These are phyloP conservation scores for Spergularia azorica DNA, from an alignment of 179 eudicot species.

Conservation along the genomic window DNA sequence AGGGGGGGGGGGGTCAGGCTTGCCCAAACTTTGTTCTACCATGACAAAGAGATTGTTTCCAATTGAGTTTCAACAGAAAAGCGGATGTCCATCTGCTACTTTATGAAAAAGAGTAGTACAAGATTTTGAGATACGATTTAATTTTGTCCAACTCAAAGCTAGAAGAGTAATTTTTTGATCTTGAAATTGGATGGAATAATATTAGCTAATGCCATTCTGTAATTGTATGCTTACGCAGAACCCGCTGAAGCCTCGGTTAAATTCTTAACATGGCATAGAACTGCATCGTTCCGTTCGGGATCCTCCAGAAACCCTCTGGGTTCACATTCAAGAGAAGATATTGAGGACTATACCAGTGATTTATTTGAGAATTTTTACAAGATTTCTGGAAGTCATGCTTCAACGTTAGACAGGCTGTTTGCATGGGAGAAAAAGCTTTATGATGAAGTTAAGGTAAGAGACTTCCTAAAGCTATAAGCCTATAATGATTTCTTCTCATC, in stretches of 20 bases:
- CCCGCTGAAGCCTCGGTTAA: conserved; percentile 65
- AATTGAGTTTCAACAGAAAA: neutral
- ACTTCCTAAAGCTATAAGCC: neutral
- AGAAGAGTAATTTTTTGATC: neutral
- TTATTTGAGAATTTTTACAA: conserved; percentile 66
- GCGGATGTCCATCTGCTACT: neutral
- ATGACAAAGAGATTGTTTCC: neutral
- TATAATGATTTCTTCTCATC: neutral
- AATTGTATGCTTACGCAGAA: conserved; percentile 38
- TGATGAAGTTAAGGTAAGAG: conserved; percentile 94
- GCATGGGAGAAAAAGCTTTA: conserved; percentile 98
- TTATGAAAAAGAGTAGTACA: no score
- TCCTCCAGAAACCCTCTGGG: conserved; percentile 72
- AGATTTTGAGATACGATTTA: no score
- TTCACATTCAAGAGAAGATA: conserved; percentile 60
- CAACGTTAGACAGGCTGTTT: conserved; percentile 84
- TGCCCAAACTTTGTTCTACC: neutral
- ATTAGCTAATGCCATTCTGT: neutral
- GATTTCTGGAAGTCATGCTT: conserved; percentile 94
- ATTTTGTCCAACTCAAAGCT: neutral
- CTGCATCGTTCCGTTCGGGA: conserved; percentile 73
- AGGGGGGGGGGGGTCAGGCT: neutral
- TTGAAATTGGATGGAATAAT: neutral
- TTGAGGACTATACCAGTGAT: conserved; percentile 55
- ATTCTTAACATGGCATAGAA: conserved; percentile 95